Percentiles rank a stretch among this genome's conserved stretches.
Evolutionary conservation across 73 alveolate species (phyloP).

Genomic region (Uronychia setigera): DNA sequence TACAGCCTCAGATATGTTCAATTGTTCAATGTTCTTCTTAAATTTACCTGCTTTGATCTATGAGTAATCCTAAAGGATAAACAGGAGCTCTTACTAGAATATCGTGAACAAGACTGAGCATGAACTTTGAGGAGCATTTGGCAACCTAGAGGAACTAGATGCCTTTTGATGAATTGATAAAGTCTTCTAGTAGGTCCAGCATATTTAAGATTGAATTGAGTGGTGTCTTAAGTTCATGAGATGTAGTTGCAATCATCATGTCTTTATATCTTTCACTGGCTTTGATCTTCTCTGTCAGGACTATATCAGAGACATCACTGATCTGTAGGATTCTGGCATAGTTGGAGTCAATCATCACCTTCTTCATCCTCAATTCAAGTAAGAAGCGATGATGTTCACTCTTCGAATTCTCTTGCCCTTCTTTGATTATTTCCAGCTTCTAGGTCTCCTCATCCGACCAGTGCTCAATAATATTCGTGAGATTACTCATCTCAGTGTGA

Average conservation of each 20-base stretch:
- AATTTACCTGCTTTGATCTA: conserved; percentile 51
- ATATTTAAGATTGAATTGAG: conserved; percentile 40
- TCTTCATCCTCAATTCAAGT: no score
- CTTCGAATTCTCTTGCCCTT: no score
- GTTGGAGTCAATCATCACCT: no score
- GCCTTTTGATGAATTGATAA: conserved; percentile 1
- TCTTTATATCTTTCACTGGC: conserved; percentile 18
- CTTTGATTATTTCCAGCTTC: no score
- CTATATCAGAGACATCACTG: not conserved
- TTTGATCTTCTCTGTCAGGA: not conserved
- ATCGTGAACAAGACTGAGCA: conserved; percentile 49
- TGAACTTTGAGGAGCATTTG: conserved; percentile 27
- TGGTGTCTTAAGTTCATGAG: conserved; percentile 67
- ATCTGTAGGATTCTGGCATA: no score
- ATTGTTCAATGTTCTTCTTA: conserved; percentile 22
- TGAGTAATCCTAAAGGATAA: no score
- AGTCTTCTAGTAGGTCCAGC: conserved; percentile 14
- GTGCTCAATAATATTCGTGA: no score
- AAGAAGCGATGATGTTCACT: no score
- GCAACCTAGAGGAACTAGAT: conserved; percentile 24
- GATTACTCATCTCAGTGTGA: no score
- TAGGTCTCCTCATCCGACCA: no score
- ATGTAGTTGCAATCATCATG: conserved; percentile 51
- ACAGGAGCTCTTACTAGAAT: no score
- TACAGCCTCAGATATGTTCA: conserved; percentile 22